Evolutionary conservation across 257 asterid species (phyloP).

Genomic region (Voacanga thouarsii): DNA sequence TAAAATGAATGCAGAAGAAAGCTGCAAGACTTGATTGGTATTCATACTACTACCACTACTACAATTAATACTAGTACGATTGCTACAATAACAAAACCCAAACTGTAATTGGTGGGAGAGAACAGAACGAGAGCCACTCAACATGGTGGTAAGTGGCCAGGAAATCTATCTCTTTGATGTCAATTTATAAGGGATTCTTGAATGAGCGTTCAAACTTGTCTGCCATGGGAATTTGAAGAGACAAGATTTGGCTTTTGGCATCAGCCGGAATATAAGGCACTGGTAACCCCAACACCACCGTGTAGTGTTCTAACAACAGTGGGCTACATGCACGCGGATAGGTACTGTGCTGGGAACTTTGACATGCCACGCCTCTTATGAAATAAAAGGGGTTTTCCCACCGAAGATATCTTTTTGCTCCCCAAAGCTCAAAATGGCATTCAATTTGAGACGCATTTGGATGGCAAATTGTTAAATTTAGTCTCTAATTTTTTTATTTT

Average conservation of each 20-base stretch:
- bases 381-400: no score
- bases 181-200: not conserved
- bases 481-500: no score
- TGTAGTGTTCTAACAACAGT: not conserved
- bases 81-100: not conserved
- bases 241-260: not conserved
- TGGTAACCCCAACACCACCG: not conserved
- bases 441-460: no score
- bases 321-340: not conserved
- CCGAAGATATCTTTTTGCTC: no score
- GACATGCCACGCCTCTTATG: no score
- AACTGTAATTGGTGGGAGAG: conserved; percentile 11
- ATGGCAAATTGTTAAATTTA: no score
- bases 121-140: conserved; percentile 17
- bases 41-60: not conserved
- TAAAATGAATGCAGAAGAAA: conserved; percentile 1
- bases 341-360: not conserved
- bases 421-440: no score
- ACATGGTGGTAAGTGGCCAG: not conserved
- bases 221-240: not conserved
- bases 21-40: not conserved
- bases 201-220: not conserved
- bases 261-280: not conserved
- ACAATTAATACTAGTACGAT: not conserved
- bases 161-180: not conserved